These are phyloP conservation scores for Sisymbrium irio DNA, from an alignment of 345 rosid genomes.

Conservation along the genomic window DNA sequence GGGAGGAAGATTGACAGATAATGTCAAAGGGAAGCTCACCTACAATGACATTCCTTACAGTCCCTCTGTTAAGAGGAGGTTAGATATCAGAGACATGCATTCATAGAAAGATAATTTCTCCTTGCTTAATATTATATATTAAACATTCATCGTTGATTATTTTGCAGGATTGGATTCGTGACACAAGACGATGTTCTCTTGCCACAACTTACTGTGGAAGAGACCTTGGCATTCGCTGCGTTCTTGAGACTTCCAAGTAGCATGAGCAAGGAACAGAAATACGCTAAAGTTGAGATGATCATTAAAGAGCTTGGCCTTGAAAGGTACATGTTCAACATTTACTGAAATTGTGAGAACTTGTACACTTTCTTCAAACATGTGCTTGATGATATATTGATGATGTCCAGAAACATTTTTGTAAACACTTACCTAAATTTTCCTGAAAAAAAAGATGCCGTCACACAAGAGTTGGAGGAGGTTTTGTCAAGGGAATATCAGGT, in stretches of 20 bases:
- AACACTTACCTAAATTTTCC: background rate
- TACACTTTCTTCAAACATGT: conserved; percentile 1
- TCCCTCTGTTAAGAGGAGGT: conserved; percentile 83
- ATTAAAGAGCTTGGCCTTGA: conserved; percentile 92
- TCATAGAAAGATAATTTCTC: background rate
- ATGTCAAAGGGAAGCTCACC: conserved; percentile 68
- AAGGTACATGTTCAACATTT: conserved; percentile 41
- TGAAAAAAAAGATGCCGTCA: conserved; percentile 60
- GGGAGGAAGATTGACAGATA: conserved; percentile 79
- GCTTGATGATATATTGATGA: background rate
- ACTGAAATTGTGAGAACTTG: background rate
- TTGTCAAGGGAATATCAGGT: conserved; percentile 91
- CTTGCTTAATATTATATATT: background rate
- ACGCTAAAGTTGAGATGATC: conserved; percentile 68
- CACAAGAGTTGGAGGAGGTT: conserved; percentile 81
- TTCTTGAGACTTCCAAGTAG: conserved; percentile 78
- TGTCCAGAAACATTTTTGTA: background rate
- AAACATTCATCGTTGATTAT: background rate
- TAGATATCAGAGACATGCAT: background rate
- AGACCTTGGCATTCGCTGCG: conserved; percentile 83
- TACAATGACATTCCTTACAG: conserved; percentile 74
- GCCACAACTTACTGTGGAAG: conserved; percentile 96
- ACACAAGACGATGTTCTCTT: conserved; percentile 88
- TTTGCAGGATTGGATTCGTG: conserved; percentile 87
- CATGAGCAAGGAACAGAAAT: conserved; percentile 79